Base-by-base conservation (phyloP, 2,329 filamentous ascomycete species). In the Talaromyces verruculosus region DNA sequence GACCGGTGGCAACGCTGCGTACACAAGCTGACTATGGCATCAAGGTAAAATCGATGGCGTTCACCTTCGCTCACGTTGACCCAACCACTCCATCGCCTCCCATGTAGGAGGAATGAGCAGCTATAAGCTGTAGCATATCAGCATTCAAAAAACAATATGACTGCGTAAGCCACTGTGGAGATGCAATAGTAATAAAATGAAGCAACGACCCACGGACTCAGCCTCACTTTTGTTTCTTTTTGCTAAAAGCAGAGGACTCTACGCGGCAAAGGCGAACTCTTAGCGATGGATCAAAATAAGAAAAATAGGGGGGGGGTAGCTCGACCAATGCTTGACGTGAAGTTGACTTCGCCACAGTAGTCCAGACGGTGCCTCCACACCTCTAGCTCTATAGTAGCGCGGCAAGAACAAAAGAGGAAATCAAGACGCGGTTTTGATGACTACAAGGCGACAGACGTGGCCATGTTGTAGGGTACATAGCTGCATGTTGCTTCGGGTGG, bases 91-190 rank as follows among this genome's bases (percentile, higher is more conserved):
- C 25, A 30, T 61, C 49, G 28, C 58, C 58, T 45, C 58, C 41
- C 19, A 15, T 2, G 3, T n/a, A 19, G 17, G 7, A 57, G 2
- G 35, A 8, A 57, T 39, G 2, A 39, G 53, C 10, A 37, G n/a
- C n/a, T 39, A 57, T 15, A 37, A 57, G 33, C 17, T 37, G 33
- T 57, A 57, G 33, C 53, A 39, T 37, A 57, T 35, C 30, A 55
- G 30, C 8, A 35, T 35, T 5, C n/a, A 19, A 33, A 22, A 22
- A 4, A 71, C 66, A 60, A 13, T 30, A 35, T 47, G 58, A 19
- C 58, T 17, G 58, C 58, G 15, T 45, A 30, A 45, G 41, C 39
- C 41, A 61, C 39, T 19, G 58, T 61, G 58, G 58, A 35, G 41
- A 61, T 35, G 41, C 41, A 47, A 57, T 35, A 37, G 39, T 30